Evolutionary conservation across 148 eudicot genomes (phyloP).

Genomic region (Camellia lanceoleosa): DNA sequence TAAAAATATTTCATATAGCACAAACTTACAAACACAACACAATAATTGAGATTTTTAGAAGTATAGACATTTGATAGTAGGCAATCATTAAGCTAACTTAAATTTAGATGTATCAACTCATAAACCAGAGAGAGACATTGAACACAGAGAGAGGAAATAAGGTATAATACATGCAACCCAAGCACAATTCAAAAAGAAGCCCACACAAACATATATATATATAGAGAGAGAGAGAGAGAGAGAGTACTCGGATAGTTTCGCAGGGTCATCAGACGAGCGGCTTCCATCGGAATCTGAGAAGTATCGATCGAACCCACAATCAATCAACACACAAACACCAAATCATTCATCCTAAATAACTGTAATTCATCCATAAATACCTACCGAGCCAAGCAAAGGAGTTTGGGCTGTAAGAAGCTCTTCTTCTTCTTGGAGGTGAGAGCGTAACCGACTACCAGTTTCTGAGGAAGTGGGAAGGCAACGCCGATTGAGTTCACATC

Average conservation of each 20-base stretch:
- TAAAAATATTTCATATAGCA: background rate
- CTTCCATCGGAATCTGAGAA: slow-evolving; percentile 25
- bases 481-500: slow-evolving; percentile 1
- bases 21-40: background rate
- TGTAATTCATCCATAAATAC: background rate
- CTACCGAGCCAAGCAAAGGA: slow-evolving; percentile 57
- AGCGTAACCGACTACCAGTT: slow-evolving; percentile 65
- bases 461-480: slow-evolving; percentile 20
- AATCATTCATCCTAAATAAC: background rate
- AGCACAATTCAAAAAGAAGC: background rate
- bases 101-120: background rate
- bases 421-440: slow-evolving; percentile 64
- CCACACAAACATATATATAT: background rate
- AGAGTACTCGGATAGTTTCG: slow-evolving; percentile 19
- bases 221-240: background rate
- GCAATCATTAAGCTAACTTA: background rate
- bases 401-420: slow-evolving; percentile 75
- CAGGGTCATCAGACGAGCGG: slow-evolving; percentile 16
- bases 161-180: slow-evolving; percentile 3
- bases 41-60: background rate
- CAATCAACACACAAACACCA: slow-evolving; percentile 5
- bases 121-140: background rate
- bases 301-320: slow-evolving; percentile 4
- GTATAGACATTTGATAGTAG: background rate
- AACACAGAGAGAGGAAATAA: background rate